Conservation (phyloP, 345 rosid genomes). For the Salix koriyanagi region DNA sequence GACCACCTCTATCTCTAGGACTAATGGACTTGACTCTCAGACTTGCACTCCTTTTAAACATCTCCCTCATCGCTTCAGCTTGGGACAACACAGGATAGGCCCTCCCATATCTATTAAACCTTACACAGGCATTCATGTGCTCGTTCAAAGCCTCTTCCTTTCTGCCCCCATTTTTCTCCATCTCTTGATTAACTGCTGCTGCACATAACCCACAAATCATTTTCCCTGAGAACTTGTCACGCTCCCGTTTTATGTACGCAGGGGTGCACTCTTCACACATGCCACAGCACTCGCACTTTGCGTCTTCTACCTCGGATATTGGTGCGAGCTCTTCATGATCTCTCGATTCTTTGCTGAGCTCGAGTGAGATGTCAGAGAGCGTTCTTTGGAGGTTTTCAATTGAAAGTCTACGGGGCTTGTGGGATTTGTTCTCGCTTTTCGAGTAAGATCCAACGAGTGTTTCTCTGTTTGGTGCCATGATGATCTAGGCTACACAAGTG, state of each 20-base stretch:
- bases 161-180: constrained; percentile 22
- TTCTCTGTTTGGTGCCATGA: constrained; percentile 43
- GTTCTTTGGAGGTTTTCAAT: constrained; percentile 56
- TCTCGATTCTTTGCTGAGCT: constrained; percentile 43
- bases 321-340: constrained; percentile 7
- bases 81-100: constrained; percentile 21
- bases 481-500: neutral
- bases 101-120: constrained; percentile 22
- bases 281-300: constrained; percentile 35
- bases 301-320: constrained; percentile 18
- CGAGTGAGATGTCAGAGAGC: constrained; percentile 57
- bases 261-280: constrained; percentile 40
- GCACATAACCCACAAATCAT: constrained; percentile 38
- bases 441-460: constrained; percentile 8
- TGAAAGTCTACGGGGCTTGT: constrained; percentile 23
- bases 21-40: constrained; percentile 10
- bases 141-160: constrained; percentile 34
- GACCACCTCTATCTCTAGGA: constrained; percentile 9
- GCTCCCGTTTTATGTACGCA: constrained; percentile 23
- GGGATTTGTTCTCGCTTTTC: neutral
- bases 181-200: constrained; percentile 32
- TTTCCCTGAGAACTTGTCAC: constrained; percentile 18
- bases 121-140: constrained; percentile 28
- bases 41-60: constrained; percentile 19
- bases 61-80: constrained; percentile 29